Base-by-base conservation (phyloP, 345 rosid genomes). In the Arabis alpina region DNA sequence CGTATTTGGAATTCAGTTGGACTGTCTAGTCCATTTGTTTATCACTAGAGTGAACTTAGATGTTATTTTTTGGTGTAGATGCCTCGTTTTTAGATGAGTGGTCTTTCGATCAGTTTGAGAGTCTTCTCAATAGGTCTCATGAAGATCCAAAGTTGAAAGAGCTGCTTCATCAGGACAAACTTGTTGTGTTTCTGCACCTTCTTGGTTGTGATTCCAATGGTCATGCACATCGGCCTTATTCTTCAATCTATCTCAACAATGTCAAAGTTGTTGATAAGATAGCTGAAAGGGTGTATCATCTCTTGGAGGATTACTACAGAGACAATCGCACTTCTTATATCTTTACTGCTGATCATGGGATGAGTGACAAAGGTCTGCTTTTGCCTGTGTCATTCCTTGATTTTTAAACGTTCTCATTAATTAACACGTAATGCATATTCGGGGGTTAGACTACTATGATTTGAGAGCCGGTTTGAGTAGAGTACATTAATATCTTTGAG, bases 171-270 rank as follows among this genome's bases (percentile, higher is more conserved):
- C 87, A 88, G 77, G 93, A 93, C 72, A 90, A 90, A 68, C 86
- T 88, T 82, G 96, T 88, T 79, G 70, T 93, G 43, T 93, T 90
- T 82, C 84, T 93, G 53, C 98, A 93, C 77, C 83, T 93, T 64
- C 98, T 93, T 81, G 98, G 98, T 57, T 93, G 98, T 75, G 98
- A 93, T 81, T 93, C 96, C 39, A 93, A 93, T 79, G 98, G 98
- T 30, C 98, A 93, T 76, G 98, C 98, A 13, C 97, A 93, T 77
- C 90, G 98, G 27, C 98, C 98, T 55, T 93, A 59, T 77, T 93
- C 97, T 19, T 86, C 97, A 48, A 90, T 88, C 76, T 93, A 93
- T 81, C 96, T 93, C 76, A 93, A 90, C 72, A 93, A 93, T 77
- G 97, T 90, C 59, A 93, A 86, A 87, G 96, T 93, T 59, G 98